phyloP scores from a whole-genome alignment of 2,329 filamentous ascomycete species.

The Beauveria asiatica region DNA sequence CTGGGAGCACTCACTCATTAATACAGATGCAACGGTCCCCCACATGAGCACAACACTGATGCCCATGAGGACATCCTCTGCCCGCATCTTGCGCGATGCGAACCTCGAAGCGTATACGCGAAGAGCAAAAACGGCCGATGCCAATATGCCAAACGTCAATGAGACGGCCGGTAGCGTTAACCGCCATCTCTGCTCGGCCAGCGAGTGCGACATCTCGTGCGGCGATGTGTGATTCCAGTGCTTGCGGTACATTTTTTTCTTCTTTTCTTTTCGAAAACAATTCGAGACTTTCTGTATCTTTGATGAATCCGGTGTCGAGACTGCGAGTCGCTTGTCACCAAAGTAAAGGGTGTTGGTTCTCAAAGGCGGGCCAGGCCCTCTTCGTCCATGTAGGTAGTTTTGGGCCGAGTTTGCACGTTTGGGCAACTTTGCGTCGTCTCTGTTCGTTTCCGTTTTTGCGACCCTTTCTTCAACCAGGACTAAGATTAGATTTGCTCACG shows the following conservation, averaged over 20 bases:
- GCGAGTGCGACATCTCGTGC: not conserved
- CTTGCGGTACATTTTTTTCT: not conserved
- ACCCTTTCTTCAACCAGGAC: too few species aligned
- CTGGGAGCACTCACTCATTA: conserved; percentile 3
- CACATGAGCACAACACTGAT: conserved; percentile 10
- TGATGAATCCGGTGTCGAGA: not conserved
- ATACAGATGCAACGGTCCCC: conserved; percentile 5
- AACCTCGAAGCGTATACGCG: conserved; percentile 1
- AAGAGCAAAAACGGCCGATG: not conserved
- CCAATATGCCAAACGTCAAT: conserved; percentile 7
- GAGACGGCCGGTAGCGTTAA: not conserved
- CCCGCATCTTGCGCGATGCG: conserved; percentile 3
- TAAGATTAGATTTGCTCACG: too few species aligned
- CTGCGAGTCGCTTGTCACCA: not conserved
- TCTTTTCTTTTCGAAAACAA: not conserved
- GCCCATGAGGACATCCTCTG: conserved; percentile 9
- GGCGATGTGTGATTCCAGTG: not conserved
- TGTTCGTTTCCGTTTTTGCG: not conserved
- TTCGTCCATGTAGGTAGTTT: not conserved
- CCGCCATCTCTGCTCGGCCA: not conserved
- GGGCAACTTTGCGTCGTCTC: not conserved
- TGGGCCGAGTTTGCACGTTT: not conserved
- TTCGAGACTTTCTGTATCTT: not conserved
- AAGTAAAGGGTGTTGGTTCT: not conserved
- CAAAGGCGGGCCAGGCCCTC: not conserved